These are phyloP conservation scores for Amanita phalloides DNA, from an alignment of 768 basidiomycete genomes.

Conservation along the genomic window DNA sequence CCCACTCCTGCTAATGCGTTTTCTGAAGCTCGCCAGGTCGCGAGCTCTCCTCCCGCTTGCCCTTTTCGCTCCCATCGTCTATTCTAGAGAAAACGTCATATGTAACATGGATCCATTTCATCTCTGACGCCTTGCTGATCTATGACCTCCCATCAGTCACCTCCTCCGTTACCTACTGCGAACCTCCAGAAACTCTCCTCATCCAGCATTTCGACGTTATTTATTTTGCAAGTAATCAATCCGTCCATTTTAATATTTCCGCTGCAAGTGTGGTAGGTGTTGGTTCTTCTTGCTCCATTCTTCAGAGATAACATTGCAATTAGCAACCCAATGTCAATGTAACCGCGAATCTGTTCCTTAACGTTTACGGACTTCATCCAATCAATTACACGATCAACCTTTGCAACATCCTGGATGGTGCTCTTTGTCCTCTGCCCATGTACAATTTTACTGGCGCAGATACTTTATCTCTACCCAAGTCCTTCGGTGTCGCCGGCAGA, in stretches of 20 bases:
- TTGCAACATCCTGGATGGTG: constrained; percentile 67
- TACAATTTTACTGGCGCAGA: constrained; percentile 86
- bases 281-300: constrained; percentile 2
- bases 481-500: constrained; percentile 39
- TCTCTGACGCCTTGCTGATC: constrained; percentile 7
- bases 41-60: constrained; percentile 40
- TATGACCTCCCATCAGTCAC: constrained; percentile 41
- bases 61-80: constrained; percentile 20
- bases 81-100: constrained; percentile 43
- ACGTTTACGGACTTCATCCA: constrained; percentile 80
- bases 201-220: constrained; percentile 68
- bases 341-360: constrained; percentile 69
- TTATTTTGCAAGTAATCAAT: constrained; percentile 61
- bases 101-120: constrained; percentile 34
- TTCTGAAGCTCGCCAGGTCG: constrained; percentile 66
- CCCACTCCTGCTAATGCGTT: constrained; percentile 7
- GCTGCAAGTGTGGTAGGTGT: constrained; percentile 75
- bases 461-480: constrained; percentile 50
- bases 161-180: constrained; percentile 82
- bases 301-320: constrained; percentile 1
- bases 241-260: constrained; percentile 75
- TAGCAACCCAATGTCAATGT: constrained; percentile 74
- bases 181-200: constrained; percentile 69
- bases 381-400: constrained; percentile 83
- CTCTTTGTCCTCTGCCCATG: constrained; percentile 71